Base-by-base conservation (phyloP, 73 alveolate species). In the Urostyla sp. region DNA sequence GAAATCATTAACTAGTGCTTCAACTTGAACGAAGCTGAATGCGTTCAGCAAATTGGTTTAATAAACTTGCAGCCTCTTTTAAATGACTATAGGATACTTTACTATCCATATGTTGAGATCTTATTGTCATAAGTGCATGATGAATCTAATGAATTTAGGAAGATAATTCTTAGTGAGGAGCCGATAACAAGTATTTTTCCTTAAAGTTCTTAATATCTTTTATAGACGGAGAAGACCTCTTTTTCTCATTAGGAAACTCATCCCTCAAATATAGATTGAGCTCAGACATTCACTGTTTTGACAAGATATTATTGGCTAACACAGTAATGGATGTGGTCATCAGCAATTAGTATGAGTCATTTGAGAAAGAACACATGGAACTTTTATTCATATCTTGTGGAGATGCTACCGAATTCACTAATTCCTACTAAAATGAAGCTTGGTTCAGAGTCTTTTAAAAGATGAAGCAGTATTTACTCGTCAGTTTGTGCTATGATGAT, bases 381-480 rank as follows among this genome's bases (percentile, higher is more conserved):
- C 55, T 87, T 15, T 50, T 87, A 1, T 44, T 20, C 8, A 80
- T 88, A 46, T 72, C 87, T 44, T n/a, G 48, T 13, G 43, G 49
- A 24, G 63, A 59, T 55, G 16, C 77, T 8, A 7, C 82, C 5
- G 87, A 51, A 20, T n/a, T 83, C 56, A 10, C 40, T 4, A 59
- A 45, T 53, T 16, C 46, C 52, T 57, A 88, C 48, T 55, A 59
- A 34, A 37, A 18, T 34, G 92, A 81, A 49, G 34, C 31, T 26
- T 88, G 95, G 92, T 11, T 75, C 38, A 78, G 52, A 37, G 74
- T 66, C 31, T 84, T 53, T 54, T 24, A 59, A 21, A 75, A 75
- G 57, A 35, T 83, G 52, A 73, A 67, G 51, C 90, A 88, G 40
- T 82, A 83, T 82, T 63, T 88, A 26, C 72, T 86, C 46, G 90